Base-by-base conservation (phyloP, 345 rosid genomes). In the Turritis glabra region DNA sequence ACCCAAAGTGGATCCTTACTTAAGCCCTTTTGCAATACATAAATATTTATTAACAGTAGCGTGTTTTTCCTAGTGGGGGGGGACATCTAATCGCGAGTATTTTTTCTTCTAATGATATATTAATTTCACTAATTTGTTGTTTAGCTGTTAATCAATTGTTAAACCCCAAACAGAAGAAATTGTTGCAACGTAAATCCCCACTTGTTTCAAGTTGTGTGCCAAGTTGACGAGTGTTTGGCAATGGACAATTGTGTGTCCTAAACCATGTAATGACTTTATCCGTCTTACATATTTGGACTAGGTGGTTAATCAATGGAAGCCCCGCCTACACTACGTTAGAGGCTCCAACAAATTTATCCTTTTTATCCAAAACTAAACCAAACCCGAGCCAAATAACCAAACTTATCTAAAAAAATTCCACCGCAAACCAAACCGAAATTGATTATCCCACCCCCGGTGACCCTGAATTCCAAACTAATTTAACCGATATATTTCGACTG, bases 1-100 rank as follows among this genome's bases (percentile, higher is more conserved):
- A 76, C 64, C 80, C 80, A 62, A 76, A 69, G 75, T 76, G 71
- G 64, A 61, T 76, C 59, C 26, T 69, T 69, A 69, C 70, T 32
- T 14, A 8, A 75, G 40, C 26, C 50, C 27, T 69, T 69, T 43
- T 25, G 65, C 8, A 35, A 59, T 51, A 13, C 69, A 61, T n/a
- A 8, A 44, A 44, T 75, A 23, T 50, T 76, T 50, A 43, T 46
- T 30, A 29, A 53, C 27, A 29, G 41, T 59, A 67, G 51, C 23
- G 5, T 75, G 44, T 30, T 35, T 15, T 21, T 21, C n/a, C 15
- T 75, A 67, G 74, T 75, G 77, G 63, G 25, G 62, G 55, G n/a
- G n/a, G n/a, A n/a, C n/a, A n/a, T 43, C 56, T 54, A 73, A 41
- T 73, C 56, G 32, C 19, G 19, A 15, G 18, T 43, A 18, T 63